These are phyloP conservation scores for Cladophialophora yegresii DNA, from an alignment of 2,329 filamentous ascomycete genomes.

Conservation along the genomic window DNA sequence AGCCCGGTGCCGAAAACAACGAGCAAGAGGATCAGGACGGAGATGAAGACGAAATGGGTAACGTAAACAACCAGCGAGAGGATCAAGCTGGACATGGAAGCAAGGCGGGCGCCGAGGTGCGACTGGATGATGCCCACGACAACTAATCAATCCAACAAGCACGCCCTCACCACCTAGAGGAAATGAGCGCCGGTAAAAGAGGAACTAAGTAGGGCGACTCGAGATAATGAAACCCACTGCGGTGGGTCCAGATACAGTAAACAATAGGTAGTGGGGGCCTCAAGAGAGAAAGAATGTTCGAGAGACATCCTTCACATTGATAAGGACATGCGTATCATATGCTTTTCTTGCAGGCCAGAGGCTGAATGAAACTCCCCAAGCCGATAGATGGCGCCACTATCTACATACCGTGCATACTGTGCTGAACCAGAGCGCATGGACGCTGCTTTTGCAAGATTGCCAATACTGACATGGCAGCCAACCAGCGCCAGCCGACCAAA, in stretches of 20 bases:
- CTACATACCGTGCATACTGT: neutral
- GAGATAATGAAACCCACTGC: neutral
- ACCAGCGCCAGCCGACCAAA: neutral
- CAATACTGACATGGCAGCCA: neutral
- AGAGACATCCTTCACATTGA: neutral
- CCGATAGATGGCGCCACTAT: neutral
- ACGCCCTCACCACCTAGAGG: neutral
- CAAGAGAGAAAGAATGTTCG: neutral
- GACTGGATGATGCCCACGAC: conserved; percentile 10
- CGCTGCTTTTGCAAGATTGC: neutral
- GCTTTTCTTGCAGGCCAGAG: neutral
- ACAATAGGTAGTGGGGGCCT: neutral
- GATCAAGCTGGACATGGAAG: conserved; percentile 37
- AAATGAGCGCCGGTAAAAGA: neutral
- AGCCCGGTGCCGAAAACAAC: neutral
- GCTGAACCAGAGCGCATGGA: neutral
- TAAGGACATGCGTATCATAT: neutral
- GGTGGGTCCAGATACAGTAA: neutral
- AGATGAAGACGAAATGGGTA: conserved; percentile 31
- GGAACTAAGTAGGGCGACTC: neutral
- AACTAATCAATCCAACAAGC: too few relatives aligned
- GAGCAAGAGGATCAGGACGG: conserved; percentile 30
- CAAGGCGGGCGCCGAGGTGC: neutral
- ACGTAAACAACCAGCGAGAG: neutral
- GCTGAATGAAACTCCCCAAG: neutral